These are phyloP conservation scores for Colletotrichum eleusines DNA, from an alignment of 2,329 filamentous ascomycete genomes.

Conservation along the genomic window DNA sequence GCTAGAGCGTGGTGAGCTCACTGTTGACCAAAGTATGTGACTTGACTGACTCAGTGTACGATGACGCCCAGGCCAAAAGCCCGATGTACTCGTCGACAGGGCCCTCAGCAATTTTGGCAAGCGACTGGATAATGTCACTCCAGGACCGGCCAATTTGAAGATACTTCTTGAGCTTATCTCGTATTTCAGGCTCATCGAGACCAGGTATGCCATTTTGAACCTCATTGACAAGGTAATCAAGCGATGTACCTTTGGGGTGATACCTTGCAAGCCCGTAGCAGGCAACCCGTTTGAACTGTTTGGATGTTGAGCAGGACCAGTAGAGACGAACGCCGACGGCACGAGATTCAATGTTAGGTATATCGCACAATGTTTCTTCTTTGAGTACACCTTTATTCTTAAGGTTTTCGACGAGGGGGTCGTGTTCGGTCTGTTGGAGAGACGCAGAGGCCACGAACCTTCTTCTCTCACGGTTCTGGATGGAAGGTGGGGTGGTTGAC, in stretches of 20 bases:
- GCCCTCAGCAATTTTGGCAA: neutral
- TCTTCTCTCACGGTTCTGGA: no score
- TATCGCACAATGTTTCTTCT: neutral
- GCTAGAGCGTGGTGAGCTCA: neutral
- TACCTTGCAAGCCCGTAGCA: slow-evolving; percentile 2
- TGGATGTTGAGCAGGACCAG: neutral
- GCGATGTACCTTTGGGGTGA: neutral
- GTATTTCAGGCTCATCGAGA: neutral
- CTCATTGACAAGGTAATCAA: neutral
- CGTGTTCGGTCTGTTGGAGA: neutral
- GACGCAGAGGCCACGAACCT: neutral
- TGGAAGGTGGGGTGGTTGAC: neutral
- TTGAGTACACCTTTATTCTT: neutral
- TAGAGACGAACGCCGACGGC: neutral
- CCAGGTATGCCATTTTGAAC: neutral
- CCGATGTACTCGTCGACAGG: neutral
- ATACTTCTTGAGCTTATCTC: neutral
- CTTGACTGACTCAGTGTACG: neutral
- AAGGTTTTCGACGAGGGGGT: neutral
- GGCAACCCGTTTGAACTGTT: neutral
- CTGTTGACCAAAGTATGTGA: neutral
- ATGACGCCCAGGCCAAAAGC: neutral
- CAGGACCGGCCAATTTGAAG: neutral
- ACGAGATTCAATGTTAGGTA: neutral
- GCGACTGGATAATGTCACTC: neutral